Percentiles rank a stretch among this genome's conserved stretches.
Evolutionary conservation across 345 rosid species (phyloP).

Genomic region (Kernera saxatilis): DNA sequence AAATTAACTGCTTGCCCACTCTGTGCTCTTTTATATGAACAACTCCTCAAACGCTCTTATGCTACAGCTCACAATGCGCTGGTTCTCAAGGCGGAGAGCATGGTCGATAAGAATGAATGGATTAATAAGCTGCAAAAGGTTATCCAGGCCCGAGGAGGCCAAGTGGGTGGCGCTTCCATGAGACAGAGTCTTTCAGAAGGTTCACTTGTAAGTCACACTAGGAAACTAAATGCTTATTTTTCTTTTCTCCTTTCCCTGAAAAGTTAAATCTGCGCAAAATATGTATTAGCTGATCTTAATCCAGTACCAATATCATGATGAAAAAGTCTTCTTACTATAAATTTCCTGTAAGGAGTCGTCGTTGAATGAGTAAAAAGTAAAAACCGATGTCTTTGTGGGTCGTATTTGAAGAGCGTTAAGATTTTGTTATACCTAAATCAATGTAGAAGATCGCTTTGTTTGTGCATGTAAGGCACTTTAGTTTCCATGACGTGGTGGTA

Average conservation of each 20-base stretch:
- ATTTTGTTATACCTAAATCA: neutral
- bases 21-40: neutral
- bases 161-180: constrained; percentile 45
- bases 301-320: neutral
- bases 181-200: constrained; percentile 93
- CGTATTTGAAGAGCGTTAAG: neutral
- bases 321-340: neutral
- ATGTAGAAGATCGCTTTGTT: neutral
- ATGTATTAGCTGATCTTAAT: neutral
- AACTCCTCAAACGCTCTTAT: neutral
- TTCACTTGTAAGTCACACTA: constrained; percentile 67
- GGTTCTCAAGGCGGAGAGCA: constrained; percentile 80
- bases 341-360: neutral
- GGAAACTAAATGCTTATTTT: neutral
- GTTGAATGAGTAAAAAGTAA: neutral
- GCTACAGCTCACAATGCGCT: constrained; percentile 78
- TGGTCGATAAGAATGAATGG: constrained; percentile 88
- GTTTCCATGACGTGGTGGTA: neutral
- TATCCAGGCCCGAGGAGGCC: constrained; percentile 66
- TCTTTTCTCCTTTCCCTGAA: neutral
- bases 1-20: neutral
- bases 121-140: constrained; percentile 63
- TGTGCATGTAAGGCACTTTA: neutral
- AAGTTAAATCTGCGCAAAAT: neutral
- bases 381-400: neutral